phyloP scores from a whole-genome alignment of 1,284 basidiomycete genomes.

The Irpex sp. region DNA sequence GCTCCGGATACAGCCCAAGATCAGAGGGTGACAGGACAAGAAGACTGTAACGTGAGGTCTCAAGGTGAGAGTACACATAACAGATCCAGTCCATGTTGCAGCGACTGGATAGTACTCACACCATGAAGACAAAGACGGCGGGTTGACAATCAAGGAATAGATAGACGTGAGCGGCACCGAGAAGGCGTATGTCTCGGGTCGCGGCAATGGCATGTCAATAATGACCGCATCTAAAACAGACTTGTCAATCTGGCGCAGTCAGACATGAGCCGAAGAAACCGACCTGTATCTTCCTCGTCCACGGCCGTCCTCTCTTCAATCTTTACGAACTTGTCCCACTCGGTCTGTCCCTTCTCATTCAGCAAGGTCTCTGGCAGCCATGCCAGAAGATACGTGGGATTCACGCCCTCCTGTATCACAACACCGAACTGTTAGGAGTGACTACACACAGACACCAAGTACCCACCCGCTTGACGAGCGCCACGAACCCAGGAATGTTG shows the following conservation, averaged over 20 bases:
- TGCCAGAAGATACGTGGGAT: conserved; percentile 72
- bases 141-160: conserved; percentile 86
- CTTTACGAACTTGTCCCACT: conserved; percentile 84
- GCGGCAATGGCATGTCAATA: conserved; percentile 70
- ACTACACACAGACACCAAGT: not conserved
- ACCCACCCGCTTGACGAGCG: conserved; percentile 79
- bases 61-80: not conserved
- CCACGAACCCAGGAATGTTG: conserved; percentile 91
- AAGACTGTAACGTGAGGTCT: not conserved
- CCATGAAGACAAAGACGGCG: conserved; percentile 85
- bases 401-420: conserved; percentile 56
- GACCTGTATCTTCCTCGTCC: conserved; percentile 73
- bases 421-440: conserved; percentile 12
- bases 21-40: too few relatives aligned
- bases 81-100: not conserved
- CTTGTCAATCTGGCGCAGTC: not conserved
- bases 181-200: conserved; percentile 91
- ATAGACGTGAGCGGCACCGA: conserved; percentile 87
- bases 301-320: conserved; percentile 62
- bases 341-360: conserved; percentile 69
- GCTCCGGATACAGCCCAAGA: too few relatives aligned
- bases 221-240: conserved; percentile 61
- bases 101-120: conserved; percentile 47
- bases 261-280: conserved; percentile 13
- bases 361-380: conserved; percentile 84